Evolutionary conservation across 1,139 yeast genomes (phyloP).

Genomic region (Fermentozyma sake): DNA sequence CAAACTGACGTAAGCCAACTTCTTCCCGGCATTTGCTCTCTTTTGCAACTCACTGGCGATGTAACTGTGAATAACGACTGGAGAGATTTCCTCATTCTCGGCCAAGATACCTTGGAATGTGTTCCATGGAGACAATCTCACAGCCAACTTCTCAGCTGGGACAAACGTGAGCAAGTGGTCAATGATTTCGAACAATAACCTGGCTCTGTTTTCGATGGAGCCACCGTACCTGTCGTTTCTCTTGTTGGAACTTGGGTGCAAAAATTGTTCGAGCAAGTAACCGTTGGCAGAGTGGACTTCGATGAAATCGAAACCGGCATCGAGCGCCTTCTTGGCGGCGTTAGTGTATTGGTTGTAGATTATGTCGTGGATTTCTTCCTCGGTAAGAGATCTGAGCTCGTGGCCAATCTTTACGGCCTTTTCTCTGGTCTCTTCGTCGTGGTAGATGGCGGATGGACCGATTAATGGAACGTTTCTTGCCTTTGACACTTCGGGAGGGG

Average conservation of each 20-base stretch:
- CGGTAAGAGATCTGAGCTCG: constrained; percentile 37
- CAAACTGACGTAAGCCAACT: constrained; percentile 17
- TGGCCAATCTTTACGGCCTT: constrained; percentile 25
- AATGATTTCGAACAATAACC: constrained; percentile 52
- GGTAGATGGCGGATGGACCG: constrained; percentile 23
- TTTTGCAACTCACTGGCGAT: constrained; percentile 63
- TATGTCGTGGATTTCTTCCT: constrained; percentile 37
- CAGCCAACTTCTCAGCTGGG: constrained; percentile 50
- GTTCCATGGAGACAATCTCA: constrained; percentile 62
- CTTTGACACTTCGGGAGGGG: constrained; percentile 12
- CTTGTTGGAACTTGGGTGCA: constrained; percentile 41
- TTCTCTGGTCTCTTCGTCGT: constrained; percentile 16
- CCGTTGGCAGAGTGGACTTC: constrained; percentile 72
- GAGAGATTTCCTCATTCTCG: constrained; percentile 92
- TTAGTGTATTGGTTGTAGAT: constrained; percentile 28
- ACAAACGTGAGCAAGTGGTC: constrained; percentile 29
- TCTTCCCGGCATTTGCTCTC: constrained; percentile 33
- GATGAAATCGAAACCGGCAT: constrained; percentile 66
- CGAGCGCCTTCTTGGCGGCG: constrained; percentile 46
- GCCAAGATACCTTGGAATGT: constrained; percentile 41
- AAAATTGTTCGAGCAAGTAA: constrained; percentile 60
- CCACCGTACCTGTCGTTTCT: constrained; percentile 74
- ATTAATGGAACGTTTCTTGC: constrained; percentile 11
- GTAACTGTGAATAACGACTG: constrained; percentile 82
- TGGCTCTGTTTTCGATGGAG: constrained; percentile 58